A percentile compares a stretch with the other conserved stretches of the same genome.
These are phyloP conservation scores for Fusarium sublunatum DNA, from an alignment of 2,329 filamentous ascomycete genomes.

Conservation along the genomic window DNA sequence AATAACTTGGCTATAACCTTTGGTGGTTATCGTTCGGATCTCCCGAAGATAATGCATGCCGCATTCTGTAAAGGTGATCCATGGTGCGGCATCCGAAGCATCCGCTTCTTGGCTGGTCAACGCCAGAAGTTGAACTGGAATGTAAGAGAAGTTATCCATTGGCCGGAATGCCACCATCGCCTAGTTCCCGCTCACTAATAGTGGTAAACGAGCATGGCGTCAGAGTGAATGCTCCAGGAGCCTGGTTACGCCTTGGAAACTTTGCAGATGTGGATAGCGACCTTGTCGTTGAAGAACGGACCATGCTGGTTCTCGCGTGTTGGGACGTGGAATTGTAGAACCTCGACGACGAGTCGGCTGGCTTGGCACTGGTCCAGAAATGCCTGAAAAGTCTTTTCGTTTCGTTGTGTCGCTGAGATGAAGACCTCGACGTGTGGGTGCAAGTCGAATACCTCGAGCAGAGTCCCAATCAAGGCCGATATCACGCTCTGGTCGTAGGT, in stretches of 20 bases:
- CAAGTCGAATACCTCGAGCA: slow-evolving; percentile 69
- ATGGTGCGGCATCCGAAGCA: slow-evolving; percentile 22
- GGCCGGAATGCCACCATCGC: background rate
- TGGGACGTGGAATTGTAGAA: slow-evolving; percentile 57
- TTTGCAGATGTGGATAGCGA: slow-evolving; percentile 66
- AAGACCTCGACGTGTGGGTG: slow-evolving; percentile 69
- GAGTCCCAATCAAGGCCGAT: slow-evolving; percentile 71
- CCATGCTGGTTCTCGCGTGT: slow-evolving; percentile 61
- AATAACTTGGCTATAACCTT: slow-evolving; percentile 10
- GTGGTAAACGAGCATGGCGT: slow-evolving; percentile 16
- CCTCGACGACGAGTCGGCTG: slow-evolving; percentile 56
- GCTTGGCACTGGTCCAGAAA: slow-evolving; percentile 70
- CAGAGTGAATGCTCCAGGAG: slow-evolving; percentile 4
- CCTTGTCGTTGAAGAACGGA: slow-evolving; percentile 72
- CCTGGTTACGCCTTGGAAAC: slow-evolving; percentile 42
- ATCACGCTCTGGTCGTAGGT: slow-evolving; percentile 77
- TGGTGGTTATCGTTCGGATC: slow-evolving; percentile 7
- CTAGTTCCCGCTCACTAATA: slow-evolving; percentile 10
- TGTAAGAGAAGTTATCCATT: slow-evolving; percentile 29
- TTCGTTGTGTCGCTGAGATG: slow-evolving; percentile 77
- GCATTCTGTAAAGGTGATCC: slow-evolving; percentile 15
- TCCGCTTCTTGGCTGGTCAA: slow-evolving; percentile 8
- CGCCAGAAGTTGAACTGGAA: slow-evolving; percentile 39
- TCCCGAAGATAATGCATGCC: slow-evolving; percentile 17
- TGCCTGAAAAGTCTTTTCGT: slow-evolving; percentile 72